A percentile compares a stretch with the other conserved stretches of the same genome.
Conservation (phyloP, 805 yeast species). For the Sugiyamaella marilandica region DNA sequence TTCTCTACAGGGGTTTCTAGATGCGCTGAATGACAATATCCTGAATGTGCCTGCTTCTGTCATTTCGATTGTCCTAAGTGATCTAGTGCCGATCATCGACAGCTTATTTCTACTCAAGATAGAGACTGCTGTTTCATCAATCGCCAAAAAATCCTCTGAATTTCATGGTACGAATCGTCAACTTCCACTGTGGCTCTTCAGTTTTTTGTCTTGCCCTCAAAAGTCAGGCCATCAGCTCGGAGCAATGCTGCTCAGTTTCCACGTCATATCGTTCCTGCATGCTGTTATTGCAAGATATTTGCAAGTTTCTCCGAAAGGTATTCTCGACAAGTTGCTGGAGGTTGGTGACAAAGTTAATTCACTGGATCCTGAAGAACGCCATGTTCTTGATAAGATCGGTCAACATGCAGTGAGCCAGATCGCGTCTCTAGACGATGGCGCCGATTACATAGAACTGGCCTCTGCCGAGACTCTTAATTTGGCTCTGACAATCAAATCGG, state of each 20-base stretch:
- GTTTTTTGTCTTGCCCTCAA: slow-evolving; percentile 2
- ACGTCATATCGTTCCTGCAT: not conserved
- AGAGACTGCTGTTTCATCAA: slow-evolving; percentile 17
- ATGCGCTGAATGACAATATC: slow-evolving; percentile 26
- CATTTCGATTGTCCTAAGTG: slow-evolving; percentile 7
- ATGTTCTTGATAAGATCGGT: not conserved
- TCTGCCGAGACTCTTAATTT: slow-evolving; percentile 44
- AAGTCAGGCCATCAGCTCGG: slow-evolving; percentile 20
- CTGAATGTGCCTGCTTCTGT: slow-evolving; percentile 6
- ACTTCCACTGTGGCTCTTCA: slow-evolving; percentile 4
- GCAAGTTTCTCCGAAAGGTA: not conserved
- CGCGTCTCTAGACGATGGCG: slow-evolving; percentile 52
- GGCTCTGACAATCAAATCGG: slow-evolving; percentile 52
- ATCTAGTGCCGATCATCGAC: slow-evolving; percentile 13
- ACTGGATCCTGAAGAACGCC: not conserved
- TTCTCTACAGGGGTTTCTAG: slow-evolving; percentile 33
- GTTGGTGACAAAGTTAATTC: slow-evolving; percentile 6
- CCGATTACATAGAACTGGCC: slow-evolving; percentile 50
- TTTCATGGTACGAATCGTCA: not conserved
- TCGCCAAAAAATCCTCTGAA: not conserved
- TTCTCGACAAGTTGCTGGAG: not conserved
- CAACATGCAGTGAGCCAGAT: slow-evolving; percentile 35
- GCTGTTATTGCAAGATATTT: not conserved
- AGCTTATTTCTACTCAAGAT: slow-evolving; percentile 16
- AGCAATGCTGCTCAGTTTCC: slow-evolving; percentile 19